Percentiles rank a stretch among this genome's conserved stretches.
phyloP scores from a whole-genome alignment of 2,329 filamentous ascomycete species.

The Cladosporium sp. region DNA sequence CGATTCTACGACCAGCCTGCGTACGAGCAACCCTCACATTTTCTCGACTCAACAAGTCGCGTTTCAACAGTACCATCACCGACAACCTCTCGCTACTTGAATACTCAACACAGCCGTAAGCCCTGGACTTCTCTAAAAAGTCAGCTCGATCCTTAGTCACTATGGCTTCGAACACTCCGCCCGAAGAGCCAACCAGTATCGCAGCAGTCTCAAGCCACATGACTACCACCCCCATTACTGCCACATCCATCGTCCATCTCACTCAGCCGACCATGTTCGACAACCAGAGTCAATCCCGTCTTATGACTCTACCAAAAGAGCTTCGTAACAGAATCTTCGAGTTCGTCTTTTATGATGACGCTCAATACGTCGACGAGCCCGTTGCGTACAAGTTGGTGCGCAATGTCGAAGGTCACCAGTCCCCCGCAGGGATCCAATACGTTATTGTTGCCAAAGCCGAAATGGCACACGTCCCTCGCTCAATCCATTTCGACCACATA shows the following conservation, averaged over 20 bases:
- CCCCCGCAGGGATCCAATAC: too few species aligned
- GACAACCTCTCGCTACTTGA: too few species aligned
- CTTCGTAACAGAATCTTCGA: neutral
- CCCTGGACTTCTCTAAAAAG: too few species aligned
- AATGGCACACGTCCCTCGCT: neutral
- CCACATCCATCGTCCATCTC: neutral
- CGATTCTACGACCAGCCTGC: too few species aligned
- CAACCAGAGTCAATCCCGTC: neutral
- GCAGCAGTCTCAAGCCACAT: neutral
- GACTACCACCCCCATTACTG: too few species aligned
- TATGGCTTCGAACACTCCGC: too few species aligned
- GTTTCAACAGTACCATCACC: too few species aligned
- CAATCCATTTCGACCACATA: neutral
- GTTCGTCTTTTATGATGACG: neutral
- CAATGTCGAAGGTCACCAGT: too few species aligned
- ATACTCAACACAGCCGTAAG: too few species aligned
- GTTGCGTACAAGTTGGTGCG: neutral
- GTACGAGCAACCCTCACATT: too few species aligned
- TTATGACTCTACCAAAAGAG: neutral
- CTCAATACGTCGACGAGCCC: neutral
- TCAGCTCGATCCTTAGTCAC: too few species aligned
- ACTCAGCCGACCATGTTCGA: neutral
- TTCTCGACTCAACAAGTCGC: too few species aligned
- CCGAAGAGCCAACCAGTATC: neutral
- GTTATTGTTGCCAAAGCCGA: neutral